Evolutionary conservation across 768 basidiomycete genomes (phyloP), one percentile per base, ranked within the genome.

Genomic region (Lentinula lateritia): DNA sequence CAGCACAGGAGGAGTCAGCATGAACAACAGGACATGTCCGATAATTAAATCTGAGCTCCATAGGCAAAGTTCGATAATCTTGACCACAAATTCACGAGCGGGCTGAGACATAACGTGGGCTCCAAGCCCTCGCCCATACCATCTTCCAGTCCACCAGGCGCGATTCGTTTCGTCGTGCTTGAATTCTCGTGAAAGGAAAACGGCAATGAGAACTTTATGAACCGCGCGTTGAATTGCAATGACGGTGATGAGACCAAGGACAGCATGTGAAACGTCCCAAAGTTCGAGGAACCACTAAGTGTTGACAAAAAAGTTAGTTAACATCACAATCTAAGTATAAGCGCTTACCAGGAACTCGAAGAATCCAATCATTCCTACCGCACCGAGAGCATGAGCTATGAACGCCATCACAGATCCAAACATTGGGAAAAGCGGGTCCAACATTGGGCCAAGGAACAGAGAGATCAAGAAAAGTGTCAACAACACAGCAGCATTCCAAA

Each of bases 151-250:
- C 97, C 97, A 99, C 96, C 96, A 99, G 6, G 95, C 95, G 32
- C 93, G 83, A 76, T 98, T 98, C 39, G 93, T 95, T 75, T 98
- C 95, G 72, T 99, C 97, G 72, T 98, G 95, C 78, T 99, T 99
- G 84, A 97, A 97, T 75, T 99, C 97, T 64, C 97, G 90, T 43
- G 95, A 90, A 41, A 98, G 78, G 84, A 95, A 94, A 63, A 96
- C 89, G 0, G 95, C 81, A 69, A 99, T 98, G 60, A 97, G 78
- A 62, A 94, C 81, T 81, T 98, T 98, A 84, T 95, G 89, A 63
- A 98, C 76, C 16, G 91, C 91, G 55, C 97, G 87, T 71, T 98
- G 95, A 61, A 98, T 92, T 61, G 88, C 85, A 63, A 98, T 91
- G 63, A 94, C 89, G 7, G 94, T 83, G 67, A 98, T 92, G 55